Evolutionary conservation across 1,139 yeast species (phyloP).

Genomic region (Suhomyces bokatorum): DNA sequence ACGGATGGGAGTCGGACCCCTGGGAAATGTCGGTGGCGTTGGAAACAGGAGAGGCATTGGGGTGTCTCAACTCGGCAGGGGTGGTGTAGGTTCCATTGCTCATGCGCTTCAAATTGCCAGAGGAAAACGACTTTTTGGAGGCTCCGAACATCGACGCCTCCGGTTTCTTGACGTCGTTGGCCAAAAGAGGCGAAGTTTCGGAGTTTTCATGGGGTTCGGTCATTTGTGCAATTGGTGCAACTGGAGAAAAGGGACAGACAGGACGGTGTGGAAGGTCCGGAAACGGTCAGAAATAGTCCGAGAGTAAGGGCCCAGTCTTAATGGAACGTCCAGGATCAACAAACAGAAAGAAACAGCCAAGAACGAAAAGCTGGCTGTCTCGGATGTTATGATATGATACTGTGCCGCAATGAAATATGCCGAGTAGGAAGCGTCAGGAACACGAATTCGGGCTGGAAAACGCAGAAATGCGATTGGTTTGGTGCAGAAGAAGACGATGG

Average conservation of each 20-base stretch:
- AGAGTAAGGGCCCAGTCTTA: too few relatives aligned
- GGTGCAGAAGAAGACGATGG: not conserved
- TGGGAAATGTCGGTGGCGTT: not conserved
- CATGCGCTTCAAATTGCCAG: slow-evolving; percentile 5
- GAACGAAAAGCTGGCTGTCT: not conserved
- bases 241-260: not conserved
- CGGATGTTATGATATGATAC: not conserved
- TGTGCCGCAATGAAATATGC: not conserved
- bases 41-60: not conserved
- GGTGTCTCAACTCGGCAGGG: slow-evolving; percentile 1
- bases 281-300: too few relatives aligned
- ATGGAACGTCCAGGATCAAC: too few relatives aligned
- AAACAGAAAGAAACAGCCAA: too few relatives aligned
- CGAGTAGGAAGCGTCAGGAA: not conserved
- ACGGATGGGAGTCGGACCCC: not conserved
- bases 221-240: not conserved
- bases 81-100: slow-evolving; percentile 4
- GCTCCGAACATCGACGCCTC: slow-evolving; percentile 1
- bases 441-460: not conserved
- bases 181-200: slow-evolving; percentile 1
- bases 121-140: slow-evolving; percentile 6
- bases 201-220: not conserved
- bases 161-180: not conserved
- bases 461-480: not conserved
- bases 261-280: not conserved